A percentile compares a stretch with the other conserved stretches of the same genome.
Conservation (phyloP, 202 grass and related monocot genomes). For the Cymbopogon flexuosus region DNA sequence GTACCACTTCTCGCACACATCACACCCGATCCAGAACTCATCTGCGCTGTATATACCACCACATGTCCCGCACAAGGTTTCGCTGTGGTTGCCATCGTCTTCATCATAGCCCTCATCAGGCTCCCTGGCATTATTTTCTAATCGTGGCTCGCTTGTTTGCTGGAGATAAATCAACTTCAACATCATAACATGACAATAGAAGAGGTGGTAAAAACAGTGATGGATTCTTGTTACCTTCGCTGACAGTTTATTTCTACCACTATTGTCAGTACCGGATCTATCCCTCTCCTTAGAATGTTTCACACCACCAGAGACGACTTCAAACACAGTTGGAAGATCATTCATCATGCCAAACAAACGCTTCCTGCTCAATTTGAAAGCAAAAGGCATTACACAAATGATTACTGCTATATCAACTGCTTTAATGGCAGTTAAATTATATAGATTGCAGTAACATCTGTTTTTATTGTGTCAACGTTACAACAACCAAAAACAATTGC, state of each 20-base stretch:
- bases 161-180: conserved; percentile 11
- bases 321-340: conserved; percentile 81
- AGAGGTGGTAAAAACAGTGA: neutral
- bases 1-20: conserved; percentile 84
- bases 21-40: conserved; percentile 92
- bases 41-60: conserved; percentile 69
- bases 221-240: conserved; percentile 48
- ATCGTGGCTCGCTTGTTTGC: conserved; percentile 42
- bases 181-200: neutral
- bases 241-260: conserved; percentile 54
- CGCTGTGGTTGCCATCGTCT: conserved; percentile 67
- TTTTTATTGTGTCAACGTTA: neutral
- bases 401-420: neutral
- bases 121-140: conserved; percentile 48
- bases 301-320: conserved; percentile 57
- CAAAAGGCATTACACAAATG: neutral
- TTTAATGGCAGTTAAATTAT: neutral
- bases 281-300: conserved; percentile 66
- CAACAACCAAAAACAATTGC: neutral
- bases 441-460: neutral
- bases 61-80: conserved; percentile 75
- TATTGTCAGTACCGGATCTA: conserved; percentile 53
- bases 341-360: conserved; percentile 90
- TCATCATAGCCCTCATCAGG: conserved; percentile 66
- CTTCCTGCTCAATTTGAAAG: conserved; percentile 56